phyloP scores from a whole-genome alignment of 257 asterid species.

The Primulina tabacum region DNA sequence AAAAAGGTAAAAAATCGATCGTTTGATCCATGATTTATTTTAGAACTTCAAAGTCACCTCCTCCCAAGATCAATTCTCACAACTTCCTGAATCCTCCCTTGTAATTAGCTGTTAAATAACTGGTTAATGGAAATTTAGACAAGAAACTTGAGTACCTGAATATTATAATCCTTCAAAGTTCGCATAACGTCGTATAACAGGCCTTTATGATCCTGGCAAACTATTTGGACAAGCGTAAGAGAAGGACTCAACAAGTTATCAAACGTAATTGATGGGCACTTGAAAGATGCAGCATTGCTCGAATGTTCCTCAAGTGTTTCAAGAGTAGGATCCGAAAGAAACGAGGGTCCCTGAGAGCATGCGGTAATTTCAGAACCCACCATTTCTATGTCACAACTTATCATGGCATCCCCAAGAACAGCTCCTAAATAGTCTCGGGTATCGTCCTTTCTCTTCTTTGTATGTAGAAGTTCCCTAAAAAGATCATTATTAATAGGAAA shows the following conservation, averaged over 20 bases:
- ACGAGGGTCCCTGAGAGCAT: slow-evolving; percentile 64
- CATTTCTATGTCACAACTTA: slow-evolving; percentile 66
- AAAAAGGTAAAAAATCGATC: no score
- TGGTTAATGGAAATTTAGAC: not conserved
- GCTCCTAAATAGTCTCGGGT: slow-evolving; percentile 44
- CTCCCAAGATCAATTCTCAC: not conserved
- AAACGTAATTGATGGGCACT: slow-evolving; percentile 53
- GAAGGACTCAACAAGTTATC: slow-evolving; percentile 76
- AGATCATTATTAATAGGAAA: slow-evolving; percentile 7
- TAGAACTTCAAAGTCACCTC: no score
- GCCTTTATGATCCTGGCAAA: slow-evolving; percentile 83
- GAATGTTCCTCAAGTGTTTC: slow-evolving; percentile 35
- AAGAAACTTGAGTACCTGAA: slow-evolving; percentile 50
- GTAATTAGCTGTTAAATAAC: slow-evolving; percentile 3
- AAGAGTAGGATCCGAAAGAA: slow-evolving; percentile 53
- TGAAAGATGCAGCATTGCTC: slow-evolving; percentile 39
- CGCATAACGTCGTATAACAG: slow-evolving; percentile 80
- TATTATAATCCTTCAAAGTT: slow-evolving; percentile 76
- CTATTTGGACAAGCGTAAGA: slow-evolving; percentile 82
- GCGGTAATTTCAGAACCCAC: slow-evolving; percentile 61
- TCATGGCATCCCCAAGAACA: slow-evolving; percentile 58
- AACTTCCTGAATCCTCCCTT: not conserved
- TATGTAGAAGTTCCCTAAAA: slow-evolving; percentile 69
- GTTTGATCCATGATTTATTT: no score
- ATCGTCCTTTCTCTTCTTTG: slow-evolving; percentile 67